These are phyloP conservation scores for Clitocybe nebularis DNA, from an alignment of 1,284 basidiomycete genomes.

Conservation along the genomic window DNA sequence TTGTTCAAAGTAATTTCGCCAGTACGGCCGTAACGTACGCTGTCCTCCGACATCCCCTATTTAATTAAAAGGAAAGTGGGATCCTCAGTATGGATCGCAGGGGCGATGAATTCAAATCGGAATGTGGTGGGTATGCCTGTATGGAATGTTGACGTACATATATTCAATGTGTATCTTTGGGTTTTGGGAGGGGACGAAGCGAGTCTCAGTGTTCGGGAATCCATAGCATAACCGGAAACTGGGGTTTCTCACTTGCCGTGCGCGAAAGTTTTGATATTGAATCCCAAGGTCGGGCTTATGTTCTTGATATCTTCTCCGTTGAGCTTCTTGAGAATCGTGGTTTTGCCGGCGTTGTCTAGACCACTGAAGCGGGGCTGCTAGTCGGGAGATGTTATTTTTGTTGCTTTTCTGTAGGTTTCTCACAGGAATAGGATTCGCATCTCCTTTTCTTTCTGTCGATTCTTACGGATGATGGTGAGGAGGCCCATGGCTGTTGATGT, in stretches of 20 bases:
- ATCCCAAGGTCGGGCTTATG: slow-evolving; percentile 93
- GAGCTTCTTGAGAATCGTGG: slow-evolving; percentile 94
- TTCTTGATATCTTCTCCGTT: slow-evolving; percentile 86
- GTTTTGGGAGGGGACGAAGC: slow-evolving; percentile 5
- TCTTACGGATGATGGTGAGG: slow-evolving; percentile 96
- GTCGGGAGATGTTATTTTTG: slow-evolving; percentile 1
- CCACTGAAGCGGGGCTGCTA: slow-evolving; percentile 52
- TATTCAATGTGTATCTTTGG: slow-evolving; percentile 84
- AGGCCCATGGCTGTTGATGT: slow-evolving; percentile 64
- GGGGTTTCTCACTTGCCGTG: slow-evolving; percentile 72
- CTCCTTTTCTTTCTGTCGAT: slow-evolving; percentile 90
- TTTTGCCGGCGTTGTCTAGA: slow-evolving; percentile 99
- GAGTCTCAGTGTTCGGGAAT: slow-evolving; percentile 5
- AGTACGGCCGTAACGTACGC: slow-evolving; percentile 92
- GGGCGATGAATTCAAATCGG: slow-evolving; percentile 15
- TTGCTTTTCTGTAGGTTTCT: too few relatives aligned
- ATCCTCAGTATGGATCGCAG: too few relatives aligned
- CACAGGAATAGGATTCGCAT: slow-evolving; percentile 96
- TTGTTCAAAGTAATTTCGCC: slow-evolving; percentile 99
- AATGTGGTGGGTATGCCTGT: background rate
- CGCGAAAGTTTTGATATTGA: slow-evolving; percentile 96
- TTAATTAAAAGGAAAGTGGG: too few relatives aligned
- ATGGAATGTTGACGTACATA: slow-evolving; percentile 58
- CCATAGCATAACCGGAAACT: slow-evolving; percentile 21
- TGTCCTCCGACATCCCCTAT: slow-evolving; percentile 98